Percentiles rank a stretch among this genome's conserved stretches.
phyloP scores from a whole-genome alignment of 2,329 filamentous ascomycete species.

The Chrysoporthe puriensis region DNA sequence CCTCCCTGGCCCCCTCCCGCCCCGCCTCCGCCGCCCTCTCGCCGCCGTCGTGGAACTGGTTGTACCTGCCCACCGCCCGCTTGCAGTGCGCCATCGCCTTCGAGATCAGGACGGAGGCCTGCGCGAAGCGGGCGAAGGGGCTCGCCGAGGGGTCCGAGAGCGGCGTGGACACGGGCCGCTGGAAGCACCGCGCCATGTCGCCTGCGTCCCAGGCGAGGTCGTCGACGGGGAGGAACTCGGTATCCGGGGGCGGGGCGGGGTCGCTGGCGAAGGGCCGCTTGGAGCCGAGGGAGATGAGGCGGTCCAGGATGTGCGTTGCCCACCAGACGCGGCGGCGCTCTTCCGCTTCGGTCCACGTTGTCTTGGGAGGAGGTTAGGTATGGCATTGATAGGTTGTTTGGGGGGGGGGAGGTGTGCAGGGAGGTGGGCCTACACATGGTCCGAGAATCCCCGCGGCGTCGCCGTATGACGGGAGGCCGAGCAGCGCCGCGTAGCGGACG shows the following conservation, averaged over 20 bases:
- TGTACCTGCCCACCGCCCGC: slow-evolving; percentile 25
- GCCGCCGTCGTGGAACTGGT: neutral
- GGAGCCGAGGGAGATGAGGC: slow-evolving; percentile 37
- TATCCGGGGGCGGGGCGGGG: slow-evolving; percentile 29
- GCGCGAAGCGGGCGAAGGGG: slow-evolving; percentile 55
- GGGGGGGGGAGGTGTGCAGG: too few species aligned
- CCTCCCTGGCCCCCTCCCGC: too few species aligned
- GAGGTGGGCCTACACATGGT: slow-evolving; percentile 27
- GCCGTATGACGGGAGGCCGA: slow-evolving; percentile 45
- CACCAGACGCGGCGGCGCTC: slow-evolving; percentile 53
- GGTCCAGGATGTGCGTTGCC: slow-evolving; percentile 51
- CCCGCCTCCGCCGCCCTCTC: neutral
- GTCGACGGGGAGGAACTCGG: slow-evolving; percentile 40
- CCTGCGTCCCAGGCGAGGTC: slow-evolving; percentile 48
- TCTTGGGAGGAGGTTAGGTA: slow-evolving; percentile 31
- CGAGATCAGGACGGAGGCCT: slow-evolving; percentile 41
- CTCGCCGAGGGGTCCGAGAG: slow-evolving; percentile 47
- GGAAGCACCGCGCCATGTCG: slow-evolving; percentile 36
- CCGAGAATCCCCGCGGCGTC: slow-evolving; percentile 44
- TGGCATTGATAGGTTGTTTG: slow-evolving; percentile 35
- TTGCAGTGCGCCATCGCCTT: slow-evolving; percentile 40
- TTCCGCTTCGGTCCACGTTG: slow-evolving; percentile 52
- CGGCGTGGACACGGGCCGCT: slow-evolving; percentile 43
- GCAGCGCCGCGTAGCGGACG: slow-evolving; percentile 48
- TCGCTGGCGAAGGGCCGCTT: slow-evolving; percentile 33